Conservation (phyloP, 2,329 filamentous ascomycete genomes). For the Bipolaris bicolor region DNA sequence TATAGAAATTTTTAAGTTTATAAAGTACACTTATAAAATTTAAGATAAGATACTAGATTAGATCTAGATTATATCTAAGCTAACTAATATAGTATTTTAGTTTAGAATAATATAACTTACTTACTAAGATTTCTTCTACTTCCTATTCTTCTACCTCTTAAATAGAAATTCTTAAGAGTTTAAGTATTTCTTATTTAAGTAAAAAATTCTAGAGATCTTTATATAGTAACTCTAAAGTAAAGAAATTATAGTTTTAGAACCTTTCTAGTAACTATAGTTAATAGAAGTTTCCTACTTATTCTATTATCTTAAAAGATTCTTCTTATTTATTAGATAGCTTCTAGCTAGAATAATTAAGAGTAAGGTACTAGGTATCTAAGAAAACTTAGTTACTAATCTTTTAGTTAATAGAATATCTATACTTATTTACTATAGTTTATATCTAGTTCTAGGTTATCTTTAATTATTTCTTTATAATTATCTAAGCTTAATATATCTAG, state of each 20-base stretch:
- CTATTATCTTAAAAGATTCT: no score
- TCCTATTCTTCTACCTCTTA: neutral
- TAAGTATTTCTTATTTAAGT: neutral
- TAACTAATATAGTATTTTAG: neutral
- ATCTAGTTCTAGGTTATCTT: no score
- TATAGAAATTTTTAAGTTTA: neutral
- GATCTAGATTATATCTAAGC: neutral
- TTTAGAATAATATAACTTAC: neutral
- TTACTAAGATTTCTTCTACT: neutral
- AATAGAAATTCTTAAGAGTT: neutral
- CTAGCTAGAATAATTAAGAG: no score
- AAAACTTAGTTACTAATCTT: no score
- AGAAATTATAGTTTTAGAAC: neutral
- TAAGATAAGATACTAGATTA: neutral
- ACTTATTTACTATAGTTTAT: no score
- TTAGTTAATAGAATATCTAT: no score
- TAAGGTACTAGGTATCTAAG: no score
- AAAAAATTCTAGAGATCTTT: neutral
- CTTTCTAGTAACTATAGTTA: no score
- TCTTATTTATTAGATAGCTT: no score
- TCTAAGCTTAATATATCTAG: no score
- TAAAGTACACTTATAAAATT: neutral
- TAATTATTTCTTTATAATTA: no score
- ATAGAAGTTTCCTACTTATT: no score
- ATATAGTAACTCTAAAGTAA: neutral